A percentile compares a stretch with the other conserved stretches of the same genome.
Evolutionary conservation across 129 eudicot species (phyloP).

Genomic region (Escallonia herrerae): DNA sequence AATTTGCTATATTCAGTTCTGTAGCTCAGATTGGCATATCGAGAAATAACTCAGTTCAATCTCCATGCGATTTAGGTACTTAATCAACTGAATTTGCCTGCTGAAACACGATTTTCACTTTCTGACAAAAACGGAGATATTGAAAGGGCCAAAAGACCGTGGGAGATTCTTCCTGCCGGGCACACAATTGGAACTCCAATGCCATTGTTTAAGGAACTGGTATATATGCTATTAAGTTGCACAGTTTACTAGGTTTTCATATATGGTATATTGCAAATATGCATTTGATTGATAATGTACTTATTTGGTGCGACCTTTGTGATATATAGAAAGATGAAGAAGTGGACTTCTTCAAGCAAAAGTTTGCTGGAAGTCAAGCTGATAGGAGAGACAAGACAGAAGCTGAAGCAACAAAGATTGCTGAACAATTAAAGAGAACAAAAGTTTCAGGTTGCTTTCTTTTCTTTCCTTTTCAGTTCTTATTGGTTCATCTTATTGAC

Average conservation of each 20-base stretch:
- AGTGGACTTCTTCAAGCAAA: conserved; percentile 52
- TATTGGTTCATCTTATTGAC: not conserved
- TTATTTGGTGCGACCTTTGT: conserved; percentile 3
- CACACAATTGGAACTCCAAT: conserved; percentile 91
- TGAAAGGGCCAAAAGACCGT: conserved; percentile 64
- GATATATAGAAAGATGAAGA: conserved; percentile 75
- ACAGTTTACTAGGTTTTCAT: conserved; percentile 2
- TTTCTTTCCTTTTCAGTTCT: conserved; percentile 4
- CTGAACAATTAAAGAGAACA: conserved; percentile 59
- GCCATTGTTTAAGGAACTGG: conserved; percentile 91
- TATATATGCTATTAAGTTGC: conserved; percentile 19
- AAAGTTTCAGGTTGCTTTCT: conserved; percentile 56
- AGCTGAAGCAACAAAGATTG: conserved; percentile 69
- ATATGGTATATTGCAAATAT: not conserved
- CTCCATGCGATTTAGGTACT: conserved; percentile 47
- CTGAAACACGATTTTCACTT: conserved; percentile 48
- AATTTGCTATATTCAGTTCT: conserved; percentile 11
- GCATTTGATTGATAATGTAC: conserved; percentile 2
- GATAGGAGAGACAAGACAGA: conserved; percentile 81
- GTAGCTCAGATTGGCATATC: not conserved
- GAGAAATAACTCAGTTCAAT: not conserved
- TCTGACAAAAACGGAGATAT: conserved; percentile 67
- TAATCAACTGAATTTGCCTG: conserved; percentile 75
- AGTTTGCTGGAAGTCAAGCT: conserved; percentile 99
- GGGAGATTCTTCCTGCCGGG: conserved; percentile 73